Conservation (phyloP, 2,329 filamentous ascomycete species). For the Tolypocladium nubicola region DNA sequence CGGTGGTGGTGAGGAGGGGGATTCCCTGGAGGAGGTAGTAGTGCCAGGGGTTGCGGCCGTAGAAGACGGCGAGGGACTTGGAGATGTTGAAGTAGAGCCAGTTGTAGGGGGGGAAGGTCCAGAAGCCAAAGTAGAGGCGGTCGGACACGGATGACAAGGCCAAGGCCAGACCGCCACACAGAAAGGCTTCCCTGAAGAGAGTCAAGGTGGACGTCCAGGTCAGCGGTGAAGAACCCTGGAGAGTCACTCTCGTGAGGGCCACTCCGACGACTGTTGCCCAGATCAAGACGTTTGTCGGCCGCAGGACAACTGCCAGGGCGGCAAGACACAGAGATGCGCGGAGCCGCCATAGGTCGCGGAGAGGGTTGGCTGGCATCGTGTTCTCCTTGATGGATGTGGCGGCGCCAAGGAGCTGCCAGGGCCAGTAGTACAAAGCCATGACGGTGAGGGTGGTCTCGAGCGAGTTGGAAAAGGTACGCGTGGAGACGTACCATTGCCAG, state of each 20-base stretch:
- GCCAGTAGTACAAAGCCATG: constrained; percentile 72
- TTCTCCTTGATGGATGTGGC: constrained; percentile 27
- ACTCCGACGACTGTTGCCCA: constrained; percentile 56
- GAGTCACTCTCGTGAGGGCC: constrained; percentile 31
- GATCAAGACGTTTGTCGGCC: constrained; percentile 81
- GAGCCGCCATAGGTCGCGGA: constrained; percentile 18
- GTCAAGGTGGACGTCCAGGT: constrained; percentile 32
- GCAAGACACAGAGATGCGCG: constrained; percentile 62
- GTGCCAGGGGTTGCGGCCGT: constrained; percentile 80
- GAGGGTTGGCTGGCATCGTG: constrained; percentile 17
- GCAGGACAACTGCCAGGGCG: constrained; percentile 71
- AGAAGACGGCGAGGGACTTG: constrained; percentile 82
- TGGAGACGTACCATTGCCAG: constrained; percentile 96
- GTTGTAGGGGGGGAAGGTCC: constrained; percentile 79
- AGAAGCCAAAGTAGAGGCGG: constrained; percentile 68
- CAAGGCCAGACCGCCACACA: constrained; percentile 55
- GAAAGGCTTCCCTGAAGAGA: constrained; percentile 50
- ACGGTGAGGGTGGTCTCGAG: constrained; percentile 83
- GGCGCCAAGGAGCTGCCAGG: constrained; percentile 59
- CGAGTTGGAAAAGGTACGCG: constrained; percentile 87
- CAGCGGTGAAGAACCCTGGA: constrained; percentile 28
- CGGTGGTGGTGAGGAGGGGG: constrained; percentile 75
- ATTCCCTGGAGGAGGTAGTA: constrained; percentile 90
- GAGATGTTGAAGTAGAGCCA: constrained; percentile 88
- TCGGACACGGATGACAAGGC: constrained; percentile 57